These are phyloP conservation scores for Dactylellina cionopaga DNA, from an alignment of 2,329 filamentous ascomycete genomes.

Conservation along the genomic window DNA sequence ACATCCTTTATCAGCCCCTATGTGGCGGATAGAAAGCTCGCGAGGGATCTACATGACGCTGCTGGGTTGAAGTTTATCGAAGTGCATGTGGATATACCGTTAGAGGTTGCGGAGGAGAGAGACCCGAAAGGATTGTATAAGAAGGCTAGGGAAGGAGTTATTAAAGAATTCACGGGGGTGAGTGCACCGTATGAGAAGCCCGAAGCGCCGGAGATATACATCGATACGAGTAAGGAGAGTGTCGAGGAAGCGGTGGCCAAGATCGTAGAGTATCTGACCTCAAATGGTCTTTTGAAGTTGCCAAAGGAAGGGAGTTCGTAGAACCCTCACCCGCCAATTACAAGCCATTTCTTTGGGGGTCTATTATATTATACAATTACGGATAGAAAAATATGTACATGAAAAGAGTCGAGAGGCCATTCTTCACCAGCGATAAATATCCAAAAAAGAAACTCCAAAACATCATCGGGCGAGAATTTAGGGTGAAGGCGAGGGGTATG, in stretches of 20 bases:
- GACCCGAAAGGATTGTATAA: slow-evolving; percentile 98
- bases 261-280: slow-evolving; percentile 78
- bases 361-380: slow-evolving; percentile 19
- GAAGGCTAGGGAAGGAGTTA: slow-evolving; percentile 91
- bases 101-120: slow-evolving; percentile 91
- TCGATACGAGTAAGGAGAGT: slow-evolving; percentile 80
- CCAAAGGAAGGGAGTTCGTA: slow-evolving; percentile 13
- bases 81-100: slow-evolving; percentile 89
- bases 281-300: slow-evolving; percentile 23
- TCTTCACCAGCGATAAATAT: background rate
- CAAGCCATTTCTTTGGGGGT: background rate
- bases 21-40: slow-evolving; percentile 82
- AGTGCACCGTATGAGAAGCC: slow-evolving; percentile 95
- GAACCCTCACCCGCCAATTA: no score
- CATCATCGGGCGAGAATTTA: no score
- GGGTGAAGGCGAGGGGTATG: slow-evolving; percentile 14
- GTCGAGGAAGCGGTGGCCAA: slow-evolving; percentile 88
- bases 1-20: slow-evolving; percentile 98
- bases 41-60: slow-evolving; percentile 79
- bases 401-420: slow-evolving; percentile 24
- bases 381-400: slow-evolving; percentile 25
- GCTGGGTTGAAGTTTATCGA: slow-evolving; percentile 84
- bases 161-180: slow-evolving; percentile 97
- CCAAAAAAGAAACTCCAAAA: background rate
- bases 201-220: slow-evolving; percentile 82